Conservation (phyloP, 495 filamentous ascomycete genomes). For the Neurospora discreta region DNA sequence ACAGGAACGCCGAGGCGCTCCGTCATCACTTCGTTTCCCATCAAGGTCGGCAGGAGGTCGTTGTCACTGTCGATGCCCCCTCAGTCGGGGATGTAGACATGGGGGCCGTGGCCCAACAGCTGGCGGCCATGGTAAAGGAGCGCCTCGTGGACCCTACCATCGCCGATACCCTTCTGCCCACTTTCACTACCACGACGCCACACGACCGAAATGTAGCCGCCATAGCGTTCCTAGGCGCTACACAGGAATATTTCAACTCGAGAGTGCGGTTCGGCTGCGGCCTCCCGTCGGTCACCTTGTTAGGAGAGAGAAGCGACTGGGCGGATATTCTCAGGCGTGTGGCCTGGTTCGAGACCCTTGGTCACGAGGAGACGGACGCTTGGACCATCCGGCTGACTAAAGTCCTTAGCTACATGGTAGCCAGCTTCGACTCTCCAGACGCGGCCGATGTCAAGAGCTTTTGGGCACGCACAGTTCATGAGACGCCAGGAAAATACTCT, state of each 20-base stretch:
- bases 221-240: conserved; percentile 31
- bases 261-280: conserved; percentile 20
- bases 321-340: conserved; percentile 17
- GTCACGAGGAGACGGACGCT: conserved; percentile 16
- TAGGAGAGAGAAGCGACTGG: conserved; percentile 27
- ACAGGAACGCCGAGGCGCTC: conserved; percentile 35
- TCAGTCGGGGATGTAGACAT: not conserved
- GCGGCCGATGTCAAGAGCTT: conserved; percentile 21
- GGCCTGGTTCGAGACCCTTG: conserved; percentile 17
- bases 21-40: conserved; percentile 33
- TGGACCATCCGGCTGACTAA: conserved; percentile 20
- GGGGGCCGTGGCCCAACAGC: not conserved
- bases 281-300: conserved; percentile 28
- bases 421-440: conserved; percentile 26
- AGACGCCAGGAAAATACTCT: not conserved
- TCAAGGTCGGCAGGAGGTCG: not conserved
- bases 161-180: conserved; percentile 24
- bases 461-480: conserved; percentile 19
- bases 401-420: conserved; percentile 25
- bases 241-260: conserved; percentile 24
- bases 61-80: not conserved
- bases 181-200: conserved; percentile 26
- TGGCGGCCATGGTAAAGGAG: conserved; percentile 1
- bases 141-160: conserved; percentile 17
- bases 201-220: conserved; percentile 22